Base-by-base conservation (phyloP, 2,329 filamentous ascomycete genomes). In the Nannizziopsis barbatae region DNA sequence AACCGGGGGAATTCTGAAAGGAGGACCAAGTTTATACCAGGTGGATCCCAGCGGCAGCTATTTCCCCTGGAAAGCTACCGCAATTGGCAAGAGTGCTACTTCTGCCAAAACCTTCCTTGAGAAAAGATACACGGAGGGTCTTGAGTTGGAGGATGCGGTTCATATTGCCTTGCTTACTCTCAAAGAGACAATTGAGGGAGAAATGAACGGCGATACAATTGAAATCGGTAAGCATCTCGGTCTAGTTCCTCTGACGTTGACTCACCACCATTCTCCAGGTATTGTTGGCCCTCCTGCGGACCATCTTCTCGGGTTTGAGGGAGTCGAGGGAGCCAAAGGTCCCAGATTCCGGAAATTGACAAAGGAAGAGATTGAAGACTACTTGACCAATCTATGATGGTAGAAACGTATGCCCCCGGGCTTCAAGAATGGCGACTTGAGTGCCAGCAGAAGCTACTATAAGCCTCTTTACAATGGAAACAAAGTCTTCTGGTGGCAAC, bases 21-120 rank as follows among this genome's bases (percentile, higher is more conserved):
- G 92, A 45, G 90, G 92, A 5, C 92, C 92, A 42, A 95, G 93
- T 77, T 72, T 98, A 64, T 98, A 98, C 73, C 90, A 98, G 73
- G 92, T 98, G 58, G 92, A 98, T 65, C 92, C 92, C n/a, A 95
- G 87, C 56, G 92, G 92, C 58, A 94, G 86, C 67, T 98, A 98
- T 68, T 98, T 95, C 68, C 92, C 92, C 3, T 98, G 92, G 92
- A 98, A 98, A 76, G 92, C 92, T 37, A 98, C 92, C 42, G 92
- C 92, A 45, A 98, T 98, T 63, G 92, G 92, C 63, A 98, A 98
- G 80, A 94, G 89, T 64, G 92, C 92, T 46, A 95, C 92, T 36
- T 94, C 88, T 62, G 92, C 92, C 49, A 98, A 98, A 80, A 98
- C 92, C 0, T 98, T 98, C 74, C 71, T 98, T 65, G 92, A 98